Evolutionary conservation across 2,329 filamentous ascomycete genomes (phyloP).

Genomic region (Aureobasidium uvarum): DNA sequence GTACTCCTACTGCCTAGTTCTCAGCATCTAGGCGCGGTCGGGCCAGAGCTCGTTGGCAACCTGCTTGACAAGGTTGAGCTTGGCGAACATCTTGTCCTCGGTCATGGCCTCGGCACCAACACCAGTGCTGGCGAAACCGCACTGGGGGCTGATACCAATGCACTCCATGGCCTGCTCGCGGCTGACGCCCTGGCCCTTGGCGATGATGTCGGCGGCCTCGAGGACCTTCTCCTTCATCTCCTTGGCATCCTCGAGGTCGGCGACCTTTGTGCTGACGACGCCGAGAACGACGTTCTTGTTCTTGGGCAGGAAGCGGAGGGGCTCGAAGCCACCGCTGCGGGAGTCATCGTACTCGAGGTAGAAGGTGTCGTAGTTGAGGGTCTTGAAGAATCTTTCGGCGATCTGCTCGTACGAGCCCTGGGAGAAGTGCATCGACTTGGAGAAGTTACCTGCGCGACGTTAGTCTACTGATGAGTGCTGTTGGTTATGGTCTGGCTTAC

Average conservation of each 20-base stretch:
- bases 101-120: slow-evolving; percentile 41
- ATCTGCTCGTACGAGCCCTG: slow-evolving; percentile 42
- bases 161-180: slow-evolving; percentile 41
- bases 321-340: slow-evolving; percentile 42
- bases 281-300: slow-evolving; percentile 44
- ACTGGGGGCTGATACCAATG: slow-evolving; percentile 42
- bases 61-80: slow-evolving; percentile 40
- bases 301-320: slow-evolving; percentile 40
- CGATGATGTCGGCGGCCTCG: slow-evolving; percentile 41
- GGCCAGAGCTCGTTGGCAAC: slow-evolving; percentile 42
- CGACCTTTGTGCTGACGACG: slow-evolving; percentile 42
- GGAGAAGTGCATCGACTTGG: slow-evolving; percentile 42
- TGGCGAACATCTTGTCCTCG: slow-evolving; percentile 42
- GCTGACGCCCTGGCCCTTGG: slow-evolving; percentile 39
- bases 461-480: not conserved
- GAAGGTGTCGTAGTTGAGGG: slow-evolving; percentile 43
- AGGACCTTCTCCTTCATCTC: slow-evolving; percentile 38
- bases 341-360: slow-evolving; percentile 44
- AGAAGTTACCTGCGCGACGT: slow-evolving; percentile 38
- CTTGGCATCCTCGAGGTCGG: slow-evolving; percentile 39
- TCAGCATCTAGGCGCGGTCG: slow-evolving; percentile 33
- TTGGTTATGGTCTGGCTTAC: slow-evolving; percentile 29
- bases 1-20: not conserved
- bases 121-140: slow-evolving; percentile 42
- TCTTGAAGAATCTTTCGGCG: slow-evolving; percentile 41